Base-by-base conservation (phyloP, 305 asterid species). In the Fraxinus greggii region DNA sequence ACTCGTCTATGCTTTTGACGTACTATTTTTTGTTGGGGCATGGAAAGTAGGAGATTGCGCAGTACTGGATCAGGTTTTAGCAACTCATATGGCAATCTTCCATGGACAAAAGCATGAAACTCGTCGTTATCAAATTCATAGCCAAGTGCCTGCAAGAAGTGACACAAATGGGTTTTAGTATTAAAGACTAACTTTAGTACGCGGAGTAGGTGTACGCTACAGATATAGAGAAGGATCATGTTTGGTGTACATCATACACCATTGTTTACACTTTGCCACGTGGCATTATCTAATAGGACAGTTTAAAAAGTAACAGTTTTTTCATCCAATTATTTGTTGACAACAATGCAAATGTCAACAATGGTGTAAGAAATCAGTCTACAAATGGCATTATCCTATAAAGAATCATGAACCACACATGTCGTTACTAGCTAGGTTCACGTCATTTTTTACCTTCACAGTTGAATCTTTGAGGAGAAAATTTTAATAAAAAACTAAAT, bases 91-190 rank as follows among this genome's bases (percentile, higher is more conserved):
- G 98, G 98, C 85, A 95, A 84, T 83, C 88, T 89, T 83, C 98
- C 98, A 86, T 95, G 98, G 78, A 89, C 98, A 83, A 86, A 85
- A 74, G 92, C 98, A 87, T 95, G 98, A 74, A 87, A 93, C 88
- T 90, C 92, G 35, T 95, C 93, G 36, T 91, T 84, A 78, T 95
- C 98, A 83, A 95, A 93, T 85, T 86, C 92, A 67, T 90, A 95
- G 15, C 98, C 98, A 31, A 88, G 86, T 15, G 75, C 88, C 98
- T 94, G 91, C 78, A 83, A 33, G 23, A 78, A 87, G 56, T 7
- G 31, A 83, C 70, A 17, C 35, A 45, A 33, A 61, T 48, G 21
- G 6, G 19, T 7, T 3, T 81, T 21, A 78, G 75, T 40, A 19
- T 77, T 42, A 13, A 79, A 31, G 12, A 26, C 72, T 63, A 78